Evolutionary conservation across 2,329 filamentous ascomycete genomes (phyloP), one percentile per base, ranked within the genome.

Genomic region (Aspergillus tubingensis): DNA sequence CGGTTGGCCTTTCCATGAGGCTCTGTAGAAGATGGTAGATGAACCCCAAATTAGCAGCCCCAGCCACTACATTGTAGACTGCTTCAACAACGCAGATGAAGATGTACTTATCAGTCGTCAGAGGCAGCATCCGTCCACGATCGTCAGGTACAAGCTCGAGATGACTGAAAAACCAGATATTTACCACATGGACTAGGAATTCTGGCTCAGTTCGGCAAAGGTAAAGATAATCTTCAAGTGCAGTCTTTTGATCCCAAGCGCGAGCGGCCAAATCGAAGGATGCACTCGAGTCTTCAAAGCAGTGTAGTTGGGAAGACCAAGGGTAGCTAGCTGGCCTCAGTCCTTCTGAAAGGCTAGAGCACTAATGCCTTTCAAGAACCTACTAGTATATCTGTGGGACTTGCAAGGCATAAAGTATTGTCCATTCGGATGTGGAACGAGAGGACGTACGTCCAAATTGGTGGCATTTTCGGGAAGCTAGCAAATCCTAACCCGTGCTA

Each of bases 91-190:
- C 1, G 78, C 71, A 2, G 21, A 64, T 67, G 55, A 76, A 80
- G 58, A 82, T 77, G 60, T 78, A 76, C 19, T 71, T 78, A 54
- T 83, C 78, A 0, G 75, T 78, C n/a, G 73, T 59, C 1, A 72
- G 67, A 0, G 77, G 75, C 2, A 81, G 49, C 0, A 49, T 60
- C 1, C 77, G 74, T 1, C 81, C 81, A 53, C 76, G 79, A 43
- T 83, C 79, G 53, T 84, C 82, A 0, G 70, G 61, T 0, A 83
- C 59, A 3, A 82, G 70, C 60, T 82, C 79, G 3, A 67, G 64
- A 50, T 60, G 64, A 41, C 36, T 61, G 10, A 52, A 51, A 8
- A 48, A 61, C 54, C 61, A 63, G 8, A 25, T 17, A 5, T 63
- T 63, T 3, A 68, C 61, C 21, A 52, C 55, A 27, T 61, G 61